Evolutionary conservation across 495 filamentous ascomycete species (phyloP), one percentile per base, ranked within the genome.

Genomic region (Aspergillus nidulans): DNA sequence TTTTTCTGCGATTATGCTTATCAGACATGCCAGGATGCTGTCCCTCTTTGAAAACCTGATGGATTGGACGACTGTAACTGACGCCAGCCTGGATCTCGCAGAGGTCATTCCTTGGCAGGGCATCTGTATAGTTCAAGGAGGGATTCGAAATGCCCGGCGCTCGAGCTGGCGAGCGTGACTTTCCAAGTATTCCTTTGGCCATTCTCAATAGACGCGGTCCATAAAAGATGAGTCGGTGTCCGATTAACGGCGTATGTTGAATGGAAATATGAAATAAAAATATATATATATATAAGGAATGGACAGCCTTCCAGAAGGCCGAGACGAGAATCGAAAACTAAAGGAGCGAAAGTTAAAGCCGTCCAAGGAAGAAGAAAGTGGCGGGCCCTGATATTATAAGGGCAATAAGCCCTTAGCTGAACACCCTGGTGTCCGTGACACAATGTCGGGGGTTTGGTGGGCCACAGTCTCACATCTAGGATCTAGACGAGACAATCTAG

Each of bases 301-400:
- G 75, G 71, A 77, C 68, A 62, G 71, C 72, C 71, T 78, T 77
- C 76, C 74, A 70, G 72, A 78, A 73, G 71, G 62, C 74, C 60
- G 45, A 65, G 55, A 56, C 45, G 59, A 53, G 59, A 67, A 56
- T 51, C 50, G 50, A 20, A 49, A 49, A 56, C 47, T 57, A 59
- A 57, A 44, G 43, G 46, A 53, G 25, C 48, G 30, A 49, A 55
- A 48, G 46, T 46, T 19, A 59, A 52, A 46, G n/a, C 18, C 50
- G 45, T 44, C 48, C 51, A 26, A 49, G 12, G 53, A 53, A 28
- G 51, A 52, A 49, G 56, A 46, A 53, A 50, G 51, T 45, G 34
- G 38, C 58, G 47, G 47, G 19, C 25, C 18, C 39, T 45, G 26
- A 55, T 55, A 61, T 52, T 54, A 53, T 49, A 39, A 58, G 46